These are phyloP conservation scores for Rhododendron griersonianum DNA, from an alignment of 148 eudicot genomes.

Conservation along the genomic window DNA sequence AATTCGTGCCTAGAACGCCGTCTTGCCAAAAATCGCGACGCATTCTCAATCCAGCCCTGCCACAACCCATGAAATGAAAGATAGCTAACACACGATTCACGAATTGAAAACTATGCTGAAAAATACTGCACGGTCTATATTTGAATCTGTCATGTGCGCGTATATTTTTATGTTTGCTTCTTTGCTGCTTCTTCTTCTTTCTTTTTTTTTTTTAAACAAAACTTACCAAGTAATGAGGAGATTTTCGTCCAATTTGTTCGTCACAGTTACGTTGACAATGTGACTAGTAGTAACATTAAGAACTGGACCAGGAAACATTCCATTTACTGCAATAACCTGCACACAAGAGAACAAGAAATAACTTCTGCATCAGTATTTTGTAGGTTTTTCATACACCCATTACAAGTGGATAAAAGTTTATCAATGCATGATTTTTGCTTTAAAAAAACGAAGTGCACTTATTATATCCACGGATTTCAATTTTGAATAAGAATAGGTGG, in stretches of 20 bases:
- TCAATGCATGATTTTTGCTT: not conserved
- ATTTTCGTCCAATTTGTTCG: conserved; percentile 1
- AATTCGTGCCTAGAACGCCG: conserved; percentile 3
- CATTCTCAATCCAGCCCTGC: not conserved
- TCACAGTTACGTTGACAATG: not conserved
- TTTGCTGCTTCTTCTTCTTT: no score
- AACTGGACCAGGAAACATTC: not conserved
- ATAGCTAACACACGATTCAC: no score
- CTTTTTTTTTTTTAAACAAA: not conserved
- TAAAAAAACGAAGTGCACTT: no score
- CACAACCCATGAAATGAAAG: not conserved
- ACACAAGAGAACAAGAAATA: not conserved
- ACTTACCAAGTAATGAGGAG: conserved; percentile 10
- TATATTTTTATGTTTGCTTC: no score
- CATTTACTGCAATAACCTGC: not conserved
- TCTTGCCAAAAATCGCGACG: conserved; percentile 3
- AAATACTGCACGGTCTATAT: no score
- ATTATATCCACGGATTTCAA: no score
- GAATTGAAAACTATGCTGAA: no score
- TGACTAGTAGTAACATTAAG: not conserved
- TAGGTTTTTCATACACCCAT: not conserved
- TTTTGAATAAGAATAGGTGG: no score
- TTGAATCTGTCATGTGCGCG: no score
- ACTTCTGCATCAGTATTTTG: no score
- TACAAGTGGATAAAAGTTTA: no score